Base-by-base conservation (phyloP, 192 early-diverging fungal genomes). In the Gamsiella multidivaricata region DNA sequence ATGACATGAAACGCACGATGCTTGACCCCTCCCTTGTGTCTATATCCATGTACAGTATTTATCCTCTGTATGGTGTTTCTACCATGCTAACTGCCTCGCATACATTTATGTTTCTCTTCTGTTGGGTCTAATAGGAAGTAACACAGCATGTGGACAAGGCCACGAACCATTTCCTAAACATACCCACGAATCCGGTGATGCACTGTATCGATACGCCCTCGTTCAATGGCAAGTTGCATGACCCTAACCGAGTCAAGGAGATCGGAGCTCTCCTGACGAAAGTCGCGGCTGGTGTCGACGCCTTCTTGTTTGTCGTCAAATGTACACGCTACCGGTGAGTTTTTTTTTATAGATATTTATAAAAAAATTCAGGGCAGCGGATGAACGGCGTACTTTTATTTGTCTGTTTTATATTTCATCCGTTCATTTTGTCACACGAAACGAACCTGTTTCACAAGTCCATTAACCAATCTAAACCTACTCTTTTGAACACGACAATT, bases 201-300 rank as follows among this genome's bases (percentile, higher is more conserved):
- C 74, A 73, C 51, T 83, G 81, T 31, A 70, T 83, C 53, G 81
- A 83, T 31, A 83, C 81, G 18, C 81, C 81, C 8, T 68, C 81
- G 14, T 69, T 83, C 54, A 72, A 78, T 22, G 81, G 81, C 15
- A 71, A 73, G 49, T 60, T 83, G 2, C 65, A 70, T 37, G 81
- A 83, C 37, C 64, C 70, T 20, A 49, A 55, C 20, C 37, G 74
- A 37, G 61, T 79, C 37, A 69, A 70, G 14, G 69, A 79, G 20
- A 55, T 79, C 29, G 68, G 75, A 3, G 66, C 51, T 25, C 60
- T 83, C 7, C 49, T 83, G 28, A 72, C 70, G 22, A 72, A 58
- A 34, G 65, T 66, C 22, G 54, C 65, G 14, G 59, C 74, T 39
- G 81, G 81, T 6, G 75, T 80, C 2, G 81, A 83, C 58, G 81